Conservation (phyloP, 129 eudicot species). For the Artemisia tridentata region DNA sequence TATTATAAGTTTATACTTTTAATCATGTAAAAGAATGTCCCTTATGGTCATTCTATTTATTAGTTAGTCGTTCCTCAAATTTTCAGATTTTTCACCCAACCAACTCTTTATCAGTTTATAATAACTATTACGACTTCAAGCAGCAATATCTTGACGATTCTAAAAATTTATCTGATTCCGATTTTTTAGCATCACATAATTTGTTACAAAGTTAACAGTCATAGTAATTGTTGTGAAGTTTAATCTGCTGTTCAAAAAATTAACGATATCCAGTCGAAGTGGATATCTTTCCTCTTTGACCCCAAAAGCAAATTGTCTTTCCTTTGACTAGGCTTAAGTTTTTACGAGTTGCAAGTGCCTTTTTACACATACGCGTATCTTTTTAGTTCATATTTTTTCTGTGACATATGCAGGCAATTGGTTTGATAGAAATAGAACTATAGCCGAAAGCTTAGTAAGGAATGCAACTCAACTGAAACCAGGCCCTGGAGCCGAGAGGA, state of each 20-base stretch:
- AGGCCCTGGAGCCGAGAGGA: slow-evolving; percentile 74
- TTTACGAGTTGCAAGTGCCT: not conserved
- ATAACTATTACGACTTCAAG: too few relatives aligned
- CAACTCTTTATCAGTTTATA: too few relatives aligned
- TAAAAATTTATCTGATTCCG: too few relatives aligned
- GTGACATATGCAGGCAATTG: slow-evolving; percentile 48
- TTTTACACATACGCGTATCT: not conserved
- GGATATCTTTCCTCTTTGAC: not conserved
- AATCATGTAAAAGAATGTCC: too few relatives aligned
- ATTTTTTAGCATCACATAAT: too few relatives aligned
- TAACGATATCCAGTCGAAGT: not conserved
- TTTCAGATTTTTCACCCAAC: too few relatives aligned
- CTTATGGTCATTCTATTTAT: too few relatives aligned
- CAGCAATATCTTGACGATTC: too few relatives aligned
- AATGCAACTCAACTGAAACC: slow-evolving; percentile 57
- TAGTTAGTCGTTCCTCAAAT: too few relatives aligned
- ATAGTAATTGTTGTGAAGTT: not conserved
- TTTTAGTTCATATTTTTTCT: not conserved
- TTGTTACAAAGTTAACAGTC: not conserved
- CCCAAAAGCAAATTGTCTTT: not conserved
- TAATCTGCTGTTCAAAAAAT: not conserved
- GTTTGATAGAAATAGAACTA: slow-evolving; percentile 45
- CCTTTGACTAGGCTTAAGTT: not conserved
- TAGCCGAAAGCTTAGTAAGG: slow-evolving; percentile 19
- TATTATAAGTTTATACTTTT: too few relatives aligned